Evolutionary conservation across 176 grass and related monocot species (phyloP).

Genomic region (Musa itinerans): DNA sequence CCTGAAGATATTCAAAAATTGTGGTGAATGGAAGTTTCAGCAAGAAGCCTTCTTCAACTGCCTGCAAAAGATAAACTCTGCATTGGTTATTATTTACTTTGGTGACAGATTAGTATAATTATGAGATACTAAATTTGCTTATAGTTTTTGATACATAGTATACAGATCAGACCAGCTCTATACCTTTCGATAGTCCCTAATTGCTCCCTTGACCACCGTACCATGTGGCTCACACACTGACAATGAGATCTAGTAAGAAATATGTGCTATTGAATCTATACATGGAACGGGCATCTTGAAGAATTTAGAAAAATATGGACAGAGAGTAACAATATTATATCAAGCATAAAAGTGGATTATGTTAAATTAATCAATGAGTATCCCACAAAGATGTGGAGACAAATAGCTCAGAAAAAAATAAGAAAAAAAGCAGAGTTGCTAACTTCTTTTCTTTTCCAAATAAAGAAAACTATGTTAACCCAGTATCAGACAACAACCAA

Average conservation of each 20-base stretch:
- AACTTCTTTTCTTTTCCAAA: no score
- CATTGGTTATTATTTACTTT: background rate
- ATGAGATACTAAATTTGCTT: background rate
- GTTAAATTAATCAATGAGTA: background rate
- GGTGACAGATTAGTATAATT: background rate
- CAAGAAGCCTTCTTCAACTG: constrained; percentile 56
- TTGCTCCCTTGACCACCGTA: constrained; percentile 49
- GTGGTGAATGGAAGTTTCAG: constrained; percentile 92
- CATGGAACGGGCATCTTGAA: background rate
- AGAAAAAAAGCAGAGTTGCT: background rate
- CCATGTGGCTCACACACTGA: constrained; percentile 43
- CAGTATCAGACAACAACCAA: no score
- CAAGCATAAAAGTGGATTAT: background rate
- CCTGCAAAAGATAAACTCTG: constrained; percentile 36
- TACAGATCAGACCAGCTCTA: background rate
- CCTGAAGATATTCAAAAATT: constrained; percentile 98
- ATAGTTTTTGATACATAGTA: background rate
- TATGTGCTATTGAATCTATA: background rate
- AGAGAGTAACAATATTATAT: background rate
- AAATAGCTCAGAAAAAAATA: background rate
- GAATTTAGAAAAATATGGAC: background rate
- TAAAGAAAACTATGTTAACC: no score
- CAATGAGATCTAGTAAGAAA: constrained; percentile 8
- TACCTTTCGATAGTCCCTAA: constrained; percentile 54
- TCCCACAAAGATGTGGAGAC: background rate